Conservation (phyloP, 768 basidiomycete species). For the Lentinus tigrinus region DNA sequence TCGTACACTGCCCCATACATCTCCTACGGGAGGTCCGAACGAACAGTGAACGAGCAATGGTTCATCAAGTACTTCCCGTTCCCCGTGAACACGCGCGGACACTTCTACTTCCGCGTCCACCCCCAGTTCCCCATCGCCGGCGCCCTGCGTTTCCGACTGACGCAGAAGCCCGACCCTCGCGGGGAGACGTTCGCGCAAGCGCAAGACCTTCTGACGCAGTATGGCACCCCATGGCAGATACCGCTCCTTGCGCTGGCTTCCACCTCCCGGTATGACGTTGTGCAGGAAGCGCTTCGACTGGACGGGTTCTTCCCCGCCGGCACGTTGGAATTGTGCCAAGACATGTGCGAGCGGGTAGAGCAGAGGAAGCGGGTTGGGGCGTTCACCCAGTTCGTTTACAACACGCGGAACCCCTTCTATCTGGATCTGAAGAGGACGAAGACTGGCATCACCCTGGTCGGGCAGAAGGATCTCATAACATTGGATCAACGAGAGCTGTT, state of each 20-base stretch:
- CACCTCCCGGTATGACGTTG: background rate
- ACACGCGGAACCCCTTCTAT: background rate
- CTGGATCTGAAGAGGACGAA: background rate
- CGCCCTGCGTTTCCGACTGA: conserved; percentile 3
- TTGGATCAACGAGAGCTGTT: background rate
- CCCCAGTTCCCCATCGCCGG: background rate
- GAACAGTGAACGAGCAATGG: background rate
- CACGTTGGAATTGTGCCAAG: background rate
- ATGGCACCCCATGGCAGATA: conserved; percentile 4
- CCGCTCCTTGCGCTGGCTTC: background rate
- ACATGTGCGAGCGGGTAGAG: too few species aligned
- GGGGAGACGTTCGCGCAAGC: background rate
- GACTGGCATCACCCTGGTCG: background rate
- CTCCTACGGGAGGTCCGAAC: background rate
- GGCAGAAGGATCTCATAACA: background rate
- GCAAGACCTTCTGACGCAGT: conserved; percentile 1
- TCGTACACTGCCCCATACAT: background rate
- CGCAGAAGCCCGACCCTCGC: background rate
- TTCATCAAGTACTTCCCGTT: background rate
- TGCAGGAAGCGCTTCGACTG: background rate
- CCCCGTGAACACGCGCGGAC: conserved; percentile 5
- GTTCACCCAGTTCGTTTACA: background rate
- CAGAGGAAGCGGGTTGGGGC: background rate
- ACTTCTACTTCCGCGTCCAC: conserved; percentile 1
- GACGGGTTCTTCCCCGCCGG: background rate